Evolutionary conservation across 352 stramenopile species (phyloP), one percentile per base, ranked within the genome.

Genomic region (Phytophthora syringae): DNA sequence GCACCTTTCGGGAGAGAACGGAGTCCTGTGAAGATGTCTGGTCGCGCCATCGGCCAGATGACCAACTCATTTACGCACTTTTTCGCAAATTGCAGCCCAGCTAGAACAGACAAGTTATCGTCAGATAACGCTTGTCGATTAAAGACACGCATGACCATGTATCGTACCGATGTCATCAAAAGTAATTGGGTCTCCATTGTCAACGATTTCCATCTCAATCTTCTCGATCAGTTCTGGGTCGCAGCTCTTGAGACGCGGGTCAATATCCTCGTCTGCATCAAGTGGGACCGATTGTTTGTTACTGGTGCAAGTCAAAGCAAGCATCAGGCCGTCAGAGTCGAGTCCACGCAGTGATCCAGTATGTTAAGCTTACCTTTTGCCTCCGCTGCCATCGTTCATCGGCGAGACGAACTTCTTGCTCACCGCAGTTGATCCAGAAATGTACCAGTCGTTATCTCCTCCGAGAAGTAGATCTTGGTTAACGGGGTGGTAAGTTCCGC

Each of bases 31-130:
- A 99, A 99, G 11, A 99, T 90, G 67, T 99, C 97, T 28, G 97
- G 97, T 15, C 95, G 89, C 51, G 92, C 91, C 96, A 99, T 99
- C 0, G 98, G 98, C 97, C 96, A 99, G 65, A 98, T 98, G 12
- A 99, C 97, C 15, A 99, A 77, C 82, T 99, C 98, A 58, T 97
- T 93, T 24, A 99, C 92, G 28, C 95, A 98, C 54, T 97, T 92
- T 71, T 99, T 99, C 3, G 97, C 97, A 76, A 98, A 97, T 18
- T 96, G 79, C 47, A 99, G 82, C 1, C 98, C 98, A 51, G 97
- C 97, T 95, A 66, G 1, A 42, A 52, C 53, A 20, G 12, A 40
- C 43, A 48, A 56, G 20, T 6, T n/a, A 43, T 49, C 18, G 58
- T 20, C 36, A n/a, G 11, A 24, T 42, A 18, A 44, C 28, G 4